Evolutionary conservation across 139 green algal genomes (phyloP).

Genomic region (Chlamydomonas sp.): DNA sequence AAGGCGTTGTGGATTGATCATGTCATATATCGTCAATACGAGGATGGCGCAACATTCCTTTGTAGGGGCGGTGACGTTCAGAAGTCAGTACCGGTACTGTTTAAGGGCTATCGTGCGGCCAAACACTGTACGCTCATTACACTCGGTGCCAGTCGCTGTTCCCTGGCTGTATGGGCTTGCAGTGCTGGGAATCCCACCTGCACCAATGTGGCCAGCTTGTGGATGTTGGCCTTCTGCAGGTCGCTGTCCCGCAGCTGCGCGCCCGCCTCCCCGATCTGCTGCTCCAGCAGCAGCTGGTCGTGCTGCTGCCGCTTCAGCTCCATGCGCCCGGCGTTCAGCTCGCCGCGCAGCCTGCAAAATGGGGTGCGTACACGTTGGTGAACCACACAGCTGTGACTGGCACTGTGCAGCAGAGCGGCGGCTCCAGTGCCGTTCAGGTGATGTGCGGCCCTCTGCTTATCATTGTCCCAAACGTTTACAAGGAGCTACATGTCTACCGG

Average conservation of each 20-base stretch:
- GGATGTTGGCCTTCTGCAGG: conserved; percentile 30
- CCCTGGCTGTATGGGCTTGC: no score
- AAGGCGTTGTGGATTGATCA: no score
- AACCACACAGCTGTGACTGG: no score
- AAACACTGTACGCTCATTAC: no score
- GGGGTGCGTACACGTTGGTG: neutral
- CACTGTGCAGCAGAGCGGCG: neutral
- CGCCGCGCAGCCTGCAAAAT: conserved; percentile 28
- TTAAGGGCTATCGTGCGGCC: no score
- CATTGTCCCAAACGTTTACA: no score
- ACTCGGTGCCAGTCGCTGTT: no score
- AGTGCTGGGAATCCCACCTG: neutral
- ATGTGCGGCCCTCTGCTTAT: neutral
- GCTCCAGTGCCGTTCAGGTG: neutral
- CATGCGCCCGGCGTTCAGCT: conserved; percentile 39
- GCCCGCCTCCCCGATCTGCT: conserved; percentile 23
- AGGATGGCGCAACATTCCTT: no score
- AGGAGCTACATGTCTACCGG: no score
- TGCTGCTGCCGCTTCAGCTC: conserved; percentile 22
- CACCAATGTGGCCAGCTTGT: conserved; percentile 8
- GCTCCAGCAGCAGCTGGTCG: conserved; percentile 15
- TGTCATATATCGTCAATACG: no score
- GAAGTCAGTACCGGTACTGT: no score
- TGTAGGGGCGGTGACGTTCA: no score
- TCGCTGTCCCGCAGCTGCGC: conserved; percentile 35